These are phyloP conservation scores for Streptanthus diversifolius DNA, from an alignment of 345 rosid species.

Conservation along the genomic window DNA sequence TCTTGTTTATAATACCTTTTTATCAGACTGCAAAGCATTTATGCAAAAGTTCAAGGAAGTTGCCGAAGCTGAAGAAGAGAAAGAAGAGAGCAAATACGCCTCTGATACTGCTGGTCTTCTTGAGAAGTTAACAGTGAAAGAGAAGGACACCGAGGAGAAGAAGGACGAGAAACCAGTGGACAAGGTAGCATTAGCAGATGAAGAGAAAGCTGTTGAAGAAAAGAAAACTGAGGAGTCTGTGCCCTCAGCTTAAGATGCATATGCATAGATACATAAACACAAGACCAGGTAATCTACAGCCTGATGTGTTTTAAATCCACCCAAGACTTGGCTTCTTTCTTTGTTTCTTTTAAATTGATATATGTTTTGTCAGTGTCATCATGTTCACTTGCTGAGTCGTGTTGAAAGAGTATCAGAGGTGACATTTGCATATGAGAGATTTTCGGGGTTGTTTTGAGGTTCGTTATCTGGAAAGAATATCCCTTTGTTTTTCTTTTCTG, in stretches of 20 bases:
- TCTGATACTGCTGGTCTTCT: conserved; percentile 67
- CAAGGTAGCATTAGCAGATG: conserved; percentile 30
- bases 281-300: not conserved
- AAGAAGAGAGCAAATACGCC: conserved; percentile 68
- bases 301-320: conserved; percentile 6
- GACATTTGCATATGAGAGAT: conserved; percentile 22
- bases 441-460: not conserved
- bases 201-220: conserved; percentile 31
- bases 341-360: not conserved
- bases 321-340: not conserved
- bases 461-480: not conserved
- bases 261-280: conserved; percentile 3
- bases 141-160: conserved; percentile 45
- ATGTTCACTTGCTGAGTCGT: conserved; percentile 6
- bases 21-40: conserved; percentile 78
- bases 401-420: conserved; percentile 8
- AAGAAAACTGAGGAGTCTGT: conserved; percentile 49
- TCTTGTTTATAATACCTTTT: not conserved
- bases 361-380: conserved; percentile 5
- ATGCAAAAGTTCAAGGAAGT: conserved; percentile 78
- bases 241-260: conserved; percentile 43
- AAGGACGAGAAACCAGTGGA: conserved; percentile 38
- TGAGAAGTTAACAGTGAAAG: conserved; percentile 68
- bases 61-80: conserved; percentile 54
- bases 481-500: not conserved